phyloP scores from a whole-genome alignment of 2,329 filamentous ascomycete species.

The Thielaviopsis ethacetica region DNA sequence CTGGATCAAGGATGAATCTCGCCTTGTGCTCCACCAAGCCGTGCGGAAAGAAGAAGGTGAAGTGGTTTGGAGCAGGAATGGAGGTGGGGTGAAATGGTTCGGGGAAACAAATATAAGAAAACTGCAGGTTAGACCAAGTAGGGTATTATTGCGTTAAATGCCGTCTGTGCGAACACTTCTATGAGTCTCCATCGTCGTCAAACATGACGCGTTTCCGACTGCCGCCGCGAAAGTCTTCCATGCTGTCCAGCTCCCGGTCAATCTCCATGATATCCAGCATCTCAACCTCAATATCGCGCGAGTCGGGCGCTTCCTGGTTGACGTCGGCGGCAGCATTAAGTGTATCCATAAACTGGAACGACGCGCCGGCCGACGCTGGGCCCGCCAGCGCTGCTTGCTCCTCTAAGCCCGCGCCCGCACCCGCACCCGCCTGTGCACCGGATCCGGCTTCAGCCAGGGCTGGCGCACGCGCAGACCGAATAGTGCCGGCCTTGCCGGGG shows the following conservation, averaged over 20 bases:
- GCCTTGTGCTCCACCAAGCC: conserved; percentile 63
- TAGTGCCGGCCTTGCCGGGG: conserved; percentile 24
- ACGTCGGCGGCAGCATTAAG: conserved; percentile 37
- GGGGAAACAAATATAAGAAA: too few species aligned
- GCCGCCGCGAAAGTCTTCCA: conserved; percentile 33
- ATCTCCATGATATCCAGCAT: conserved; percentile 52
- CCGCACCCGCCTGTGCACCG: conserved; percentile 12
- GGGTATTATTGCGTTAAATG: conserved; percentile 8
- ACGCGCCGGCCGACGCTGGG: background rate
- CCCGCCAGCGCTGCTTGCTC: background rate
- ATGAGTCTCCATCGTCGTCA: conserved; percentile 20
- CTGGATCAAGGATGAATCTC: conserved; percentile 50
- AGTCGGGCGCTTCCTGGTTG: conserved; percentile 22
- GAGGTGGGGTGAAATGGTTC: too few species aligned
- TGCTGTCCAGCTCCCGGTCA: conserved; percentile 38
- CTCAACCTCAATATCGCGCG: conserved; percentile 39
- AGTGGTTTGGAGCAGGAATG: too few species aligned
- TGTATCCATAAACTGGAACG: conserved; percentile 29
- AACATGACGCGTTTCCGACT: conserved; percentile 37
- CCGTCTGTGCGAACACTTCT: conserved; percentile 13
- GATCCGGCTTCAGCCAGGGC: conserved; percentile 17
- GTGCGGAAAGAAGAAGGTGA: conserved; percentile 33
- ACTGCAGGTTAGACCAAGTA: background rate
- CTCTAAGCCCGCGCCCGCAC: conserved; percentile 12
- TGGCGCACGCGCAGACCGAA: conserved; percentile 17